Conservation (phyloP, 129 eudicot species). For the Flaveria robusta region DNA sequence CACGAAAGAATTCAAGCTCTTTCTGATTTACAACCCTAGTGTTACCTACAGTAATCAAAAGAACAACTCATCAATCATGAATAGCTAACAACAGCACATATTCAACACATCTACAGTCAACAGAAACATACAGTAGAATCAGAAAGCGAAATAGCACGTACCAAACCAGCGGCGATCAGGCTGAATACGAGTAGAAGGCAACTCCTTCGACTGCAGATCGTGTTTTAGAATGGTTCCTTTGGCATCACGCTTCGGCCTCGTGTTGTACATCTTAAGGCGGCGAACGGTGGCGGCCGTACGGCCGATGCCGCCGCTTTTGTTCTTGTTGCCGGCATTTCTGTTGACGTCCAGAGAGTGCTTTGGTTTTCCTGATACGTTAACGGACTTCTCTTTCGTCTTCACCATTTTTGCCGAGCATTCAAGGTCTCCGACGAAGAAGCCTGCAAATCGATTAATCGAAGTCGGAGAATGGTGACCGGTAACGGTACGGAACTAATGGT, state of each 20-base stretch:
- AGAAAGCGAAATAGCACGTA: slow-evolving; percentile 18
- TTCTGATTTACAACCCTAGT: slow-evolving; percentile 76
- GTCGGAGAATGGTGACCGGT: not conserved
- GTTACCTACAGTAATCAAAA: slow-evolving; percentile 51
- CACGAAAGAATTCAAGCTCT: slow-evolving; percentile 78
- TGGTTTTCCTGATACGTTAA: slow-evolving; percentile 84
- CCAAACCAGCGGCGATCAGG: slow-evolving; percentile 92
- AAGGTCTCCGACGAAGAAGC: not conserved
- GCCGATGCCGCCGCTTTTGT: slow-evolving; percentile 50
- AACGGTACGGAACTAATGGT: too few relatives aligned
- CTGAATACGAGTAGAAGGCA: slow-evolving; percentile 84
- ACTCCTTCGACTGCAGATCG: slow-evolving; percentile 66
- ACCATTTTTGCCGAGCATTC: slow-evolving; percentile 38
- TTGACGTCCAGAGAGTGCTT: slow-evolving; percentile 87
- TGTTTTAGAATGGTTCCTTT: slow-evolving; percentile 57
- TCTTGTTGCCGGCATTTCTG: slow-evolving; percentile 46
- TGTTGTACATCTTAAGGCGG: slow-evolving; percentile 92
- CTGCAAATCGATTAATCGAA: not conserved
- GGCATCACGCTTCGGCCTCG: slow-evolving; percentile 65
- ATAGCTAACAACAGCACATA: too few relatives aligned
- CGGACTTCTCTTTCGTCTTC: slow-evolving; percentile 73
- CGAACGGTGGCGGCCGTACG: slow-evolving; percentile 90
- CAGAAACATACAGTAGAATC: too few relatives aligned
- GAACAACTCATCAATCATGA: too few relatives aligned
- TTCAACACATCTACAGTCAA: too few relatives aligned